Evolutionary conservation across 23 red algal species (phyloP), one percentile per base, ranked within the genome.

Genomic region (Gracilaria caudata): DNA sequence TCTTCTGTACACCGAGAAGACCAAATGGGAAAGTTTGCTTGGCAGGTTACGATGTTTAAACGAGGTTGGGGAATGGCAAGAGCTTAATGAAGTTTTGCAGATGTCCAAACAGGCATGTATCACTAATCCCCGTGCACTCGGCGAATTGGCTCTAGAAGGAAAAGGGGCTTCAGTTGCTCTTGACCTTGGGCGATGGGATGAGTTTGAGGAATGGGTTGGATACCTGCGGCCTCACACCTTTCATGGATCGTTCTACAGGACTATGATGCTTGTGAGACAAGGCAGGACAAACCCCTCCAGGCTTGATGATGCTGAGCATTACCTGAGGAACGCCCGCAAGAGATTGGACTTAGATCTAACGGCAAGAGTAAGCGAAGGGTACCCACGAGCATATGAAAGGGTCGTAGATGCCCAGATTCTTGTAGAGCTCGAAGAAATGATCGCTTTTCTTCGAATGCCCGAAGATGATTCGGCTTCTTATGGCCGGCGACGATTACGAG

Each of bases 361-460:
- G 17, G 93, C 97, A n/a, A 83, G 88, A 29, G 97, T 93, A 24
- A 84, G 76, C 10, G 97, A 99, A 72, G 97, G 93, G 54, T 99
- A 99, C 82, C 87, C 93, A n/a, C 77, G 97, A 51, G 97, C 97
- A 58, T 99, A 99, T 56, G 65, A 71, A 24, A 78, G 95, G 38
- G 83, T 99, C 17, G 80, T 99, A 29, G 65, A 88, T 35, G 90
- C 92, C 12, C 93, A 99, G 88, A 63, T 86, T 49, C 78, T 99
- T 40, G 93, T 93, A 19, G 97, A 99, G 59, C 43, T 99, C 77
- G 93, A 94, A 60, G 97, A 99, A 73, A 87, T 87, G 45, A 72
- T 98, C 58, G 33, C 71, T 33, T 93, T 85, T 38, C 51, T 95
- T 40, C 85, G 85, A 1, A 78, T 89, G 73, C 41, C 68, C 7